Evolutionary conservation across 257 asterid genomes (phyloP).

Genomic region (Penstemon eatonii): DNA sequence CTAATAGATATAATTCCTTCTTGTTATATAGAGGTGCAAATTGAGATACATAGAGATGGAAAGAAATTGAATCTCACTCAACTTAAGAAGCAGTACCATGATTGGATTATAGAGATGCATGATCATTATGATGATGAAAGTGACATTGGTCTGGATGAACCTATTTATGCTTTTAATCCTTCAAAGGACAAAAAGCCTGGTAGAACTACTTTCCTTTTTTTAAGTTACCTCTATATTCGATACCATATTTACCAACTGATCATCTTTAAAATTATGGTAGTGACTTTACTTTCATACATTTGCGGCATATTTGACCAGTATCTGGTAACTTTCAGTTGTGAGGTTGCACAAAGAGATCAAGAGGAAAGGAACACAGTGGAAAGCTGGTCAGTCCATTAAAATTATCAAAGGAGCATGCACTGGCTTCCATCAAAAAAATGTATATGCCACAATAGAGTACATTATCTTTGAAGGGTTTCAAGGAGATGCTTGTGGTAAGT

Average conservation of each 20-base stretch:
- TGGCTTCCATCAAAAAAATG: slow-evolving; percentile 45
- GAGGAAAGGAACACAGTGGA: slow-evolving; percentile 57
- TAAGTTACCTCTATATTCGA: not conserved
- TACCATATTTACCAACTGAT: not conserved
- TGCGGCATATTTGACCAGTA: slow-evolving; percentile 14
- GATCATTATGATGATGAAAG: slow-evolving; percentile 52
- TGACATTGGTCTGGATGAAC: slow-evolving; percentile 55
- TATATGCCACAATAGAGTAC: slow-evolving; percentile 64
- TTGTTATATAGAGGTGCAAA: slow-evolving; percentile 42
- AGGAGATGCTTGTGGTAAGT: slow-evolving; percentile 72
- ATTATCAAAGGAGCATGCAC: slow-evolving; percentile 69
- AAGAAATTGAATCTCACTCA: slow-evolving; percentile 43
- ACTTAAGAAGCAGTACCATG: slow-evolving; percentile 57
- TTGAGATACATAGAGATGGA: slow-evolving; percentile 47
- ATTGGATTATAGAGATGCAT: slow-evolving; percentile 68
- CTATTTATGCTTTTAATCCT: slow-evolving; percentile 33
- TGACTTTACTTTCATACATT: not conserved
- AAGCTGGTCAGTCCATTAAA: slow-evolving; percentile 66
- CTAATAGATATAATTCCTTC: not conserved
- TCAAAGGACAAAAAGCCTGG: slow-evolving; percentile 50
- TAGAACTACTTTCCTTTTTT: not conserved
- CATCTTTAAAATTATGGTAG: not conserved
- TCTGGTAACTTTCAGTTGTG: slow-evolving; percentile 42
- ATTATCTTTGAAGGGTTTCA: slow-evolving; percentile 59
- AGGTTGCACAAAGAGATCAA: slow-evolving; percentile 56